Evolutionary conservation across 805 yeast species (phyloP).

Genomic region (Vanderwaltozyma polyspora): DNA sequence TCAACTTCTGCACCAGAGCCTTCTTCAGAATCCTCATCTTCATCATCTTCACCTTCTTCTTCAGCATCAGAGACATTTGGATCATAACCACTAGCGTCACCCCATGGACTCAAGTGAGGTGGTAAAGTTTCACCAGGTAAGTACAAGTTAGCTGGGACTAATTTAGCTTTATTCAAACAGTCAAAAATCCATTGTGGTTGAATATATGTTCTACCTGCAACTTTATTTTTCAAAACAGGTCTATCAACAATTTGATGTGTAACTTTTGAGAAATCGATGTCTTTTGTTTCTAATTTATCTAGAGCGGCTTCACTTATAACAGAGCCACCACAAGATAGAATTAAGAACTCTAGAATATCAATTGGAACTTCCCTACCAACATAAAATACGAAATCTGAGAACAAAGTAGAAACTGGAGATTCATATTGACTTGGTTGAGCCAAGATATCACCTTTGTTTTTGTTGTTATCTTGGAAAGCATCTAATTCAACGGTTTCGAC

Average conservation of each 20-base stretch:
- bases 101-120: slow-evolving; percentile 98
- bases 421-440: slow-evolving; percentile 56
- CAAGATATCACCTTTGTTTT: slow-evolving; percentile 55
- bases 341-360: slow-evolving; percentile 79
- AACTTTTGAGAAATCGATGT: slow-evolving; percentile 51
- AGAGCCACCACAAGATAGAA: slow-evolving; percentile 77
- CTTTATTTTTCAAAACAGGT: slow-evolving; percentile 65
- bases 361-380: slow-evolving; percentile 94
- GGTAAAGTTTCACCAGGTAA: slow-evolving; percentile 94
- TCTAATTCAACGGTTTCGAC: slow-evolving; percentile 49
- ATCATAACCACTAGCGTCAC: slow-evolving; percentile 83
- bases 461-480: slow-evolving; percentile 53
- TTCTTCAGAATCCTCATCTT: slow-evolving; percentile 39
- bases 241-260: slow-evolving; percentile 95
- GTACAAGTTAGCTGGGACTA: slow-evolving; percentile 69
- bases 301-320: slow-evolving; percentile 78
- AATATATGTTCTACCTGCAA: slow-evolving; percentile 83
- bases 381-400: slow-evolving; percentile 66
- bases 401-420: slow-evolving; percentile 53
- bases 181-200: slow-evolving; percentile 99
- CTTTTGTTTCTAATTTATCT: slow-evolving; percentile 49
- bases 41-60: slow-evolving; percentile 34
- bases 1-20: slow-evolving; percentile 35
- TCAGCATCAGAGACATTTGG: slow-evolving; percentile 48
- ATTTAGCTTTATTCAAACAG: slow-evolving; percentile 63